Evolutionary conservation across 768 basidiomycete genomes (phyloP).

Genomic region (Asterophora parasitica): DNA sequence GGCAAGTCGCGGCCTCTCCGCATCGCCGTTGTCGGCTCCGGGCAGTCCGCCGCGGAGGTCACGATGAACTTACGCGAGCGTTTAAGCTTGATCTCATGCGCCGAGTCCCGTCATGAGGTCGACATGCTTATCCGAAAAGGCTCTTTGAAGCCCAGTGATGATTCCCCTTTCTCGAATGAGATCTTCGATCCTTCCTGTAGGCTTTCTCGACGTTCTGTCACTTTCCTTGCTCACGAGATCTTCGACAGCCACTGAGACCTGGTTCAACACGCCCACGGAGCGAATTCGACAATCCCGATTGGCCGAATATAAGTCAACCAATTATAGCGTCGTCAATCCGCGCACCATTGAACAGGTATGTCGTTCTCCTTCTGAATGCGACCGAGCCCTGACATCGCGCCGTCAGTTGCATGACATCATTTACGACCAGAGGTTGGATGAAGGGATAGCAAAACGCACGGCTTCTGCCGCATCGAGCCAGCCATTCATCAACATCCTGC

Average conservation of each 20-base stretch:
- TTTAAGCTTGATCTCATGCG: constrained; percentile 26
- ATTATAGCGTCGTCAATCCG: constrained; percentile 52
- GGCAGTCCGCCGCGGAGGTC: constrained; percentile 46
- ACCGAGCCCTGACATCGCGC: background rate
- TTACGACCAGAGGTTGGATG: constrained; percentile 46
- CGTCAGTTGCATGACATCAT: constrained; percentile 45
- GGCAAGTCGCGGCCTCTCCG: constrained; percentile 25
- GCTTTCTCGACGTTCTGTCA: constrained; percentile 11
- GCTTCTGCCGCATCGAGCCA: constrained; percentile 11
- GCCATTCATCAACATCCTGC: constrained; percentile 32
- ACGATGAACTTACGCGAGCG: constrained; percentile 39
- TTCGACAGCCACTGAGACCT: constrained; percentile 33
- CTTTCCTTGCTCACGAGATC: background rate
- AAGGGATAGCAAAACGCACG: constrained; percentile 33
- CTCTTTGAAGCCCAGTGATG: constrained; percentile 46
- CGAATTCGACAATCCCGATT: constrained; percentile 30
- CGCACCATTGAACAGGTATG: constrained; percentile 38
- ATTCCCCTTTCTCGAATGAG: constrained; percentile 50
- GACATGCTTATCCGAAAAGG: constrained; percentile 51
- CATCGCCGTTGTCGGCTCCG: constrained; percentile 43
- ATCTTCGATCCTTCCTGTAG: constrained; percentile 47
- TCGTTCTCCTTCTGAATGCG: background rate
- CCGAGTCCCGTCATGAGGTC: constrained; percentile 30
- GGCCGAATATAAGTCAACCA: constrained; percentile 43
- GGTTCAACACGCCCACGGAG: constrained; percentile 34